Percentiles rank a stretch among this genome's conserved stretches.
Conservation (phyloP, 805 yeast species). For the Nakazawaea wickerhamii region DNA sequence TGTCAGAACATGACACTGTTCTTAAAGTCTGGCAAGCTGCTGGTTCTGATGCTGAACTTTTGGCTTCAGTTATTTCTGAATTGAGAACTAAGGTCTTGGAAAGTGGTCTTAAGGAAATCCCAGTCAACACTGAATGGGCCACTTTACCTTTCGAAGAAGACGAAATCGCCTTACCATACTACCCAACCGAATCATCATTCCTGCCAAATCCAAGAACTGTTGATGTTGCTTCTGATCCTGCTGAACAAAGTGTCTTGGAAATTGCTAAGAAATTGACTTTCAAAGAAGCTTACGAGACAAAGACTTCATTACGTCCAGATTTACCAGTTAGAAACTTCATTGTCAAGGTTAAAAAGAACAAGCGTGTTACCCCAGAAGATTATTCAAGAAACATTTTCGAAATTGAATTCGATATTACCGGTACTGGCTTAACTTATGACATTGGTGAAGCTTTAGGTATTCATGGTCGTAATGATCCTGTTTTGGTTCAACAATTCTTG, state of each 20-base stretch:
- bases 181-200: conserved; percentile 61
- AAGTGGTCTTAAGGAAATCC: conserved; percentile 35
- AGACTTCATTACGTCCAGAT: conserved; percentile 77
- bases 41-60: conserved; percentile 75
- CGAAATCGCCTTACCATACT: conserved; percentile 37
- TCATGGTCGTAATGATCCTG: conserved; percentile 78
- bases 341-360: conserved; percentile 87
- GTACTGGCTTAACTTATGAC: conserved; percentile 85
- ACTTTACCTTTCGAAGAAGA: conserved; percentile 15
- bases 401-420: conserved; percentile 86
- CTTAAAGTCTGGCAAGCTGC: conserved; percentile 76
- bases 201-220: conserved; percentile 54
- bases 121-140: conserved; percentile 28
- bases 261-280: conserved; percentile 70
- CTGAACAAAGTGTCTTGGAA: conserved; percentile 33
- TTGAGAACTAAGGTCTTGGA: conserved; percentile 54
- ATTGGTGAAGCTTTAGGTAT: conserved; percentile 97
- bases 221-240: conserved; percentile 35
- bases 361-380: conserved; percentile 82
- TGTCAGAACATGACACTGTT: conserved; percentile 56
- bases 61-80: conserved; percentile 65
- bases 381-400: conserved; percentile 96
- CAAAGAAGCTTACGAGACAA: conserved; percentile 67
- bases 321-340: conserved; percentile 78
- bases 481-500: conserved; percentile 64